Evolutionary conservation across 768 basidiomycete species (phyloP), one percentile per base, ranked within the genome.

Genomic region (Mycena metata): DNA sequence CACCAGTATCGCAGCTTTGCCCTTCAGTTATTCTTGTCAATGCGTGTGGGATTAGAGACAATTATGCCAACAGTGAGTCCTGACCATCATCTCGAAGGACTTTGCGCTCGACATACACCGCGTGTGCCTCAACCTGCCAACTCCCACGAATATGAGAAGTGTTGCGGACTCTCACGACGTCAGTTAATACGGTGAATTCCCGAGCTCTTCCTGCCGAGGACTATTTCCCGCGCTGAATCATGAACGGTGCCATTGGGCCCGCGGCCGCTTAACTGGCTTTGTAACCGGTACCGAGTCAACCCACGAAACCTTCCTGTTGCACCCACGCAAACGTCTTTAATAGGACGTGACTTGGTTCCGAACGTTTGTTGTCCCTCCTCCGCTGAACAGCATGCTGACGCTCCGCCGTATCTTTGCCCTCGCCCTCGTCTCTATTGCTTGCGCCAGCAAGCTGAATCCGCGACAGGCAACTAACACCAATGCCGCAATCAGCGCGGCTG

Each of bases 391-490:
- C 33, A 81, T 81, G 81, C 67, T 81, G 33, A 12, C 23, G 57
- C 71, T 78, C 67, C 77, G 78, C 65, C 60, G 75, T 59, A 49
- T 80, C 49, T 63, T 78, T 42, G 70, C 76, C 23, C 71, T 82
- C 50, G 74, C 77, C 24, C 72, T 76, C 49, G 70, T 76, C 55
- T 72, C 74, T 17, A 62, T 75, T 39, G 77, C 71, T 33, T 63
- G 78, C 46, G 80, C 78, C 43, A 76, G 74, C 60, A 76, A 75
- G 33, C 73, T 81, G 60, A 47, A 33, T 35, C 46, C 60, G 33
- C 77, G 80, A 52, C 79, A 80, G 71, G 49, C 74, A 26, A 72
- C 77, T 11, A 81, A 81, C 65, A 81, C 79, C 35, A 81, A 81
- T 35, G 43, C 69, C n/a, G 71, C 70, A 5, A 80, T 81, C 59